Evolutionary conservation across 768 basidiomycete genomes (phyloP).

Genomic region (Hericium coralloides): DNA sequence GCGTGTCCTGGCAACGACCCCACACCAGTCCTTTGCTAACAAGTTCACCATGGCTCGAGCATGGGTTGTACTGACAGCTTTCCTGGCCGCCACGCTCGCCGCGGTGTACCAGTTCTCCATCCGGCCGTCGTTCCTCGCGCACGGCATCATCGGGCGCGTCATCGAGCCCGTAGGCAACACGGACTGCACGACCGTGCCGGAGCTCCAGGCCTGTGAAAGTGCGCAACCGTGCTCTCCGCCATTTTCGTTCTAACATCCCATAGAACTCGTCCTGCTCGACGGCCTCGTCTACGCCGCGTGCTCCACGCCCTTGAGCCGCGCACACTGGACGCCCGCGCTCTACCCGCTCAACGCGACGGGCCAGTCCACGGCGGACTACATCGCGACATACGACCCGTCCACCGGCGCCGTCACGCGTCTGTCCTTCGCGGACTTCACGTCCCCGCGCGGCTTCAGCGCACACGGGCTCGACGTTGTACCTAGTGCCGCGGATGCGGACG

Average conservation of each 20-base stretch:
- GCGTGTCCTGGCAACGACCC: too few species aligned
- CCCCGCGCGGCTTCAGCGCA: conserved; percentile 36
- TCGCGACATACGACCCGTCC: conserved; percentile 49
- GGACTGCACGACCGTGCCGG: conserved; percentile 39
- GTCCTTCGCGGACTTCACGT: conserved; percentile 19
- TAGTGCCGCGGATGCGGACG: conserved; percentile 35
- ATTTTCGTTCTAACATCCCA: neutral
- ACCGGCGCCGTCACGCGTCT: conserved; percentile 39
- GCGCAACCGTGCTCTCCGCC: conserved; percentile 16
- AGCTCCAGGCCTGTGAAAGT: conserved; percentile 67
- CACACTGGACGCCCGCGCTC: conserved; percentile 43
- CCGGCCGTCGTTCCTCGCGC: conserved; percentile 31
- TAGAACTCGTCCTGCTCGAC: conserved; percentile 53
- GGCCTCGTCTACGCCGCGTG: conserved; percentile 59
- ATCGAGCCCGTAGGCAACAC: conserved; percentile 38
- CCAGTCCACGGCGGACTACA: conserved; percentile 38
- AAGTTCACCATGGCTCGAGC: neutral
- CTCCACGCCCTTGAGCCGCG: conserved; percentile 38
- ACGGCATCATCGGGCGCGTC: conserved; percentile 35
- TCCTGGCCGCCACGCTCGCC: conserved; percentile 27
- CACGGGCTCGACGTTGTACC: conserved; percentile 67
- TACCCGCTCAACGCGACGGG: conserved; percentile 27
- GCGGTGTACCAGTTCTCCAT: conserved; percentile 40
- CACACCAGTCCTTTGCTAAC: neutral
- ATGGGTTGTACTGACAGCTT: neutral